These are phyloP conservation scores for Multifurca ochricompacta DNA, from an alignment of 768 basidiomycete species.

Conservation along the genomic window DNA sequence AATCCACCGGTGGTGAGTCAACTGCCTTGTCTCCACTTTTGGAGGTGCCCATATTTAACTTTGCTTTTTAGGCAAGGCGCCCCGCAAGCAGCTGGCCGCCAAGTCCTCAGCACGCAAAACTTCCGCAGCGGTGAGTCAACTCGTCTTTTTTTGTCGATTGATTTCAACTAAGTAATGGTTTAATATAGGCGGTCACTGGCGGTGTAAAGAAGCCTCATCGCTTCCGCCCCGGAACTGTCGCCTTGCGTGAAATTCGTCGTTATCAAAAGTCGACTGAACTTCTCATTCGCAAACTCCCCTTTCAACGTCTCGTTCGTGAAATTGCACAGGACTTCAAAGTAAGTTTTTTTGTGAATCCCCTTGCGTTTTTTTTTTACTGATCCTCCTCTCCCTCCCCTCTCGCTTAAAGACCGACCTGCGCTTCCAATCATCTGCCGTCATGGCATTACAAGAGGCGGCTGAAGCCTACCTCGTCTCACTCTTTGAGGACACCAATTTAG, in stretches of 20 bases:
- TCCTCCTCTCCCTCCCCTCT: too few species aligned
- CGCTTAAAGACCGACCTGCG: too few species aligned
- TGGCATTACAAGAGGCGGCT: too few species aligned
- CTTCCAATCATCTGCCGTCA: too few species aligned
- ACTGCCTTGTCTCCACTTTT: neutral
- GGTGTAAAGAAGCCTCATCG: constrained; percentile 97
- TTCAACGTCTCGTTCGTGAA: constrained; percentile 92
- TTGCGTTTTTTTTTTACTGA: too few species aligned
- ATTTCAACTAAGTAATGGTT: constrained; percentile 36
- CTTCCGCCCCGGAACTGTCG: constrained; percentile 85
- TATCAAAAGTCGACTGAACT: constrained; percentile 93
- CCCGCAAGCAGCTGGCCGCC: constrained; percentile 83
- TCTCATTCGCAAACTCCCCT: constrained; percentile 87
- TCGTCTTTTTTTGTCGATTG: neutral
- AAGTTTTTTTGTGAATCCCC: constrained; percentile 5
- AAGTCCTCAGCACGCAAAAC: constrained; percentile 62
- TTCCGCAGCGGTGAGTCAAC: constrained; percentile 33
- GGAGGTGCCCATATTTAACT: neutral
- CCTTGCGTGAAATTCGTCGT: constrained; percentile 86
- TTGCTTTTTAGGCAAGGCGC: constrained; percentile 50
- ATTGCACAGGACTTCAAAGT: constrained; percentile 94
- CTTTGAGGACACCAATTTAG: too few species aligned
- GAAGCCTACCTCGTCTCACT: too few species aligned
- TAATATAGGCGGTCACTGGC: constrained; percentile 58
- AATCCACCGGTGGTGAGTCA: constrained; percentile 70